Evolutionary conservation across 305 asterid genomes (phyloP).

Genomic region (Nicotiana rustica): DNA sequence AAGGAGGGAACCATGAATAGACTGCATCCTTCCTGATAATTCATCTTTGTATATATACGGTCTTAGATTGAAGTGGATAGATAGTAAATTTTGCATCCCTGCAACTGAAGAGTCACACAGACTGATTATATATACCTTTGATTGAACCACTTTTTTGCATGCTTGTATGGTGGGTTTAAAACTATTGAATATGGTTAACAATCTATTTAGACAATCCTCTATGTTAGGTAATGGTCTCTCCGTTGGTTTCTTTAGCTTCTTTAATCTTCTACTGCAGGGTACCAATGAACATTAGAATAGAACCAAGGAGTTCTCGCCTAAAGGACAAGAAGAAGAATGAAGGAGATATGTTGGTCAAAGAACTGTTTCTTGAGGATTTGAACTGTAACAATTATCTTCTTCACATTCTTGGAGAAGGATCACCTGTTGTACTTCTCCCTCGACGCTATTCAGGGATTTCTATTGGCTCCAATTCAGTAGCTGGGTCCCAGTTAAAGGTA

Average conservation of each 20-base stretch:
- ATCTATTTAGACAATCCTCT: neutral
- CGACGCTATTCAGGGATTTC: slow-evolving; percentile 56
- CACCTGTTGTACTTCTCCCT: slow-evolving; percentile 84
- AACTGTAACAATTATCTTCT: slow-evolving; percentile 75
- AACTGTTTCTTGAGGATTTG: slow-evolving; percentile 80
- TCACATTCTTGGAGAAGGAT: slow-evolving; percentile 76
- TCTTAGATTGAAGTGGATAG: slow-evolving; percentile 24
- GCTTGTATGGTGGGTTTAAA: slow-evolving; percentile 29
- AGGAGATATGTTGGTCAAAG: slow-evolving; percentile 91
- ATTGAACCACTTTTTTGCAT: slow-evolving; percentile 1
- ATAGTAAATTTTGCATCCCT: slow-evolving; percentile 14
- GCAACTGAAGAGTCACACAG: slow-evolving; percentile 25
- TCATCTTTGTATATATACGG: slow-evolving; percentile 14
- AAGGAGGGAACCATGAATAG: slow-evolving; percentile 12
- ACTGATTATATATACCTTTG: neutral
- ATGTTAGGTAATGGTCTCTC: slow-evolving; percentile 20
- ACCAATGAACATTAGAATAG: slow-evolving; percentile 60
- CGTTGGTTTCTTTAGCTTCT: slow-evolving; percentile 42
- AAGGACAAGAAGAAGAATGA: slow-evolving; percentile 88
- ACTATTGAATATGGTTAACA: slow-evolving; percentile 18
- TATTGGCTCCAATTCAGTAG: slow-evolving; percentile 44
- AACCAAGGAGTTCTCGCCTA: slow-evolving; percentile 92
- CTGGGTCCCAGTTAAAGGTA: slow-evolving; percentile 54
- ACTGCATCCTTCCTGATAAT: slow-evolving; percentile 10
- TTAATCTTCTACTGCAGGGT: slow-evolving; percentile 56